These are phyloP conservation scores for Saururus chinensis DNA, from an alignment of 164 flowering plant genomes.

Conservation along the genomic window DNA sequence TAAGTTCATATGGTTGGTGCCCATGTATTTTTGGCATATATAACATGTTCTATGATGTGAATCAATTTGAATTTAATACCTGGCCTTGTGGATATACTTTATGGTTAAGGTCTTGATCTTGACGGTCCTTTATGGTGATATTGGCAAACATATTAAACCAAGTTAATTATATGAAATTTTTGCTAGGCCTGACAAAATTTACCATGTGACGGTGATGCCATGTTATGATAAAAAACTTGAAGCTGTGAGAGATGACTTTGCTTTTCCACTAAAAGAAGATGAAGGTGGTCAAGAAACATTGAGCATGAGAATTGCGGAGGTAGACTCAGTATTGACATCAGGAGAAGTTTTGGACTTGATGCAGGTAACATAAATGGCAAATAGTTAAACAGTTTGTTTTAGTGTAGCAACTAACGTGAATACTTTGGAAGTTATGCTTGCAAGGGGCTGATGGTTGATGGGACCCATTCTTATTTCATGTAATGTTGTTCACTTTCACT, in stretches of 20 bases:
- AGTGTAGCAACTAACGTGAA: neutral
- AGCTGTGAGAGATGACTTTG: conserved; percentile 92
- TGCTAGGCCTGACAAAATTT: conserved; percentile 66
- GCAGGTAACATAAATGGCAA: conserved; percentile 34
- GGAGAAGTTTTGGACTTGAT: conserved; percentile 92
- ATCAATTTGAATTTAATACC: too few relatives aligned
- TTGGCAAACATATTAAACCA: too few relatives aligned
- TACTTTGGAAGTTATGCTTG: neutral
- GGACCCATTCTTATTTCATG: neutral
- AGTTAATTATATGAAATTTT: too few relatives aligned
- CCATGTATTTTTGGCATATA: neutral
- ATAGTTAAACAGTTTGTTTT: too few relatives aligned
- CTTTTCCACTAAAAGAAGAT: conserved; percentile 38
- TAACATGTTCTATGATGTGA: too few relatives aligned
- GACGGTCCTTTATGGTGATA: too few relatives aligned
- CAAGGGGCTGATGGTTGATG: neutral
- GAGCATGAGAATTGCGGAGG: conserved; percentile 45
- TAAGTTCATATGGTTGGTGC: conserved; percentile 8
- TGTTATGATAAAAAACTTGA: conserved; percentile 99
- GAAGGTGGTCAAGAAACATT: conserved; percentile 15
- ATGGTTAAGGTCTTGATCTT: too few relatives aligned
- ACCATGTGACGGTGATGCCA: conserved; percentile 96
- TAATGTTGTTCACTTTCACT: neutral
- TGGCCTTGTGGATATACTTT: too few relatives aligned
- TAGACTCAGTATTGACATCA: conserved; percentile 91